Percentiles rank a stretch among this genome's conserved stretches.
Conservation (phyloP, 129 eudicot species). For the Flaveria ramosissima region DNA sequence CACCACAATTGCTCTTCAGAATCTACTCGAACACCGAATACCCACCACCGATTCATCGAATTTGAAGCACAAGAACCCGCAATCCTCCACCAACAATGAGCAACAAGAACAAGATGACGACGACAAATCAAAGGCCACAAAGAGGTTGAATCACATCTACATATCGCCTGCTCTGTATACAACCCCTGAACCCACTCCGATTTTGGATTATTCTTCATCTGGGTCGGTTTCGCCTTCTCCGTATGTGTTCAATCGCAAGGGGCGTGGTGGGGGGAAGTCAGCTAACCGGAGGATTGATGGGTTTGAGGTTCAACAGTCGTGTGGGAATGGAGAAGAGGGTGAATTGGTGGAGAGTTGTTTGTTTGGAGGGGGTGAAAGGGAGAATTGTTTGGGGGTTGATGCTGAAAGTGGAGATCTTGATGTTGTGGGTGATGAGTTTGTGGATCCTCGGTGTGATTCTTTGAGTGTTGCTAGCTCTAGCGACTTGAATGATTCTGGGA, state of each 20-base stretch:
- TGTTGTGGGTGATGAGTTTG: constrained; percentile 29
- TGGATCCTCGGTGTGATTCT: constrained; percentile 44
- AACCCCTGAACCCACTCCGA: constrained; percentile 46
- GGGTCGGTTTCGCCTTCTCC: constrained; percentile 44
- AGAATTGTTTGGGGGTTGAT: constrained; percentile 5
- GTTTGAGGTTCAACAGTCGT: constrained; percentile 29
- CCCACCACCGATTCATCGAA: constrained; percentile 30
- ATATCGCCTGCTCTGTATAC: constrained; percentile 46
- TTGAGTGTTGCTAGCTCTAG: constrained; percentile 36
- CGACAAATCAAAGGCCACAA: constrained; percentile 4
- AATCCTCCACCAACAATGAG: too few relatives aligned
- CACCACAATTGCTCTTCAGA: constrained; percentile 35
- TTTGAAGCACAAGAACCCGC: too few relatives aligned
- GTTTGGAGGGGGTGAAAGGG: constrained; percentile 21
- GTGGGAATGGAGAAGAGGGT: constrained; percentile 1
- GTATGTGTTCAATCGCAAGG: constrained; percentile 43
- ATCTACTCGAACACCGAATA: constrained; percentile 33
- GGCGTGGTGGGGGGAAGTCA: constrained; percentile 36
- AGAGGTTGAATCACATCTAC: constrained; percentile 39
- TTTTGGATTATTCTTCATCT: constrained; percentile 32
- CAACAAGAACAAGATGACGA: not conserved
- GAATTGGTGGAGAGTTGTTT: constrained; percentile 11
- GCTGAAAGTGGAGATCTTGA: not conserved
- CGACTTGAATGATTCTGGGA: constrained; percentile 39
- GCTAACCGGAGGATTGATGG: constrained; percentile 34